Evolutionary conservation across 1,139 yeast species (phyloP), one percentile per base, ranked within the genome.

Genomic region (Yamadazyma spencermartinsiae): DNA sequence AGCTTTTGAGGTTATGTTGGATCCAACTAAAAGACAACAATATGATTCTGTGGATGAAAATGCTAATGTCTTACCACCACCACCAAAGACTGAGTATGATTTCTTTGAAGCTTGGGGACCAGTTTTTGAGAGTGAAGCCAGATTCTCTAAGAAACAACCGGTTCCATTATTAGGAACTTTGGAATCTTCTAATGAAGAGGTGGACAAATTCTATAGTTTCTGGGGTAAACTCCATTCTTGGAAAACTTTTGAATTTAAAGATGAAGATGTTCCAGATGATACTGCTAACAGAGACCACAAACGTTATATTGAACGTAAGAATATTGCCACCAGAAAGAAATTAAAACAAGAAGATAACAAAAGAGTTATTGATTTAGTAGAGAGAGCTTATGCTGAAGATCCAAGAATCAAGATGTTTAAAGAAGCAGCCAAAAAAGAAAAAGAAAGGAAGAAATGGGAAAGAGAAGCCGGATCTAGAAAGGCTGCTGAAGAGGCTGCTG

Each of bases 221-320:
- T 92, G 94, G 92, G 89, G 89, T 68, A 85, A 86, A 65, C 88
- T 92, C 55, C 98, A 92, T 64, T 92, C 98, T 23, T 92, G 99
- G 99, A 88, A 96, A 76, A 76, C 96, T 34, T 92, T 92, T 61
- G 99, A 92, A 73, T 92, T 90, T 72, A 80, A 90, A 65, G 99
- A 92, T 61, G 98, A 92, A 74, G 99, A 92, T 63, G 97, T 90
- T 59, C 99, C 99, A 51, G 99, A 92, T 74, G 99, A 92, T 71
- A 86, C 97, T 46, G 87, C 96, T 48, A 94, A 92, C 81, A 89
- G 99, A 78, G 98, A 92, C 65, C 95, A 92, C 79, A 92, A 92
- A 77, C 95, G 99, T 74, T 87, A 89, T 74, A 85, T 90, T 55
- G 98, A 92, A 74, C 88, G 92, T 76, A 92, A 94, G 79, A 92